phyloP scores from a whole-genome alignment of 2,329 filamentous ascomycete genomes.

The Hypoxylon sp. region DNA sequence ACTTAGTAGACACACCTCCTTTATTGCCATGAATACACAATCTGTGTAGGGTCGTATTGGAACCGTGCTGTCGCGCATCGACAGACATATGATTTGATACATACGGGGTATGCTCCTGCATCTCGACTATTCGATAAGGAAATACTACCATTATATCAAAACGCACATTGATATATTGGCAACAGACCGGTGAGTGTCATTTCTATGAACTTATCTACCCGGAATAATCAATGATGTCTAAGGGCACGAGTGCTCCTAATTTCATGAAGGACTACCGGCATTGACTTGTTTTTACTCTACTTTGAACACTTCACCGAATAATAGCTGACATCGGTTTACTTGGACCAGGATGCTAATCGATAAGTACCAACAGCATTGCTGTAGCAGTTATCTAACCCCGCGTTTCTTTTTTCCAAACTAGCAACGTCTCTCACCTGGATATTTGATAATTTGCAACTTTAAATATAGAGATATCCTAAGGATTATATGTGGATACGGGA shows the following conservation, averaged over 20 bases:
- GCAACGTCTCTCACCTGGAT: background rate
- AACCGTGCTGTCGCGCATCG: background rate
- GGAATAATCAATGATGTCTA: too few relatives aligned
- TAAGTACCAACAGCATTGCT: background rate
- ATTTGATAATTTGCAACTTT: background rate
- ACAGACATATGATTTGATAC: too few relatives aligned
- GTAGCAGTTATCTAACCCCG: slow-evolving; percentile 3
- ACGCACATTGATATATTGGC: background rate
- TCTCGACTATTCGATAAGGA: background rate
- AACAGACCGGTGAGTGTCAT: background rate
- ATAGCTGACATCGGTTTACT: too few relatives aligned
- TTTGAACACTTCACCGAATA: too few relatives aligned
- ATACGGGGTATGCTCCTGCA: too few relatives aligned
- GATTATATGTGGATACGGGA: background rate
- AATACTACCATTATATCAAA: background rate
- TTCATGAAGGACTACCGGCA: too few relatives aligned
- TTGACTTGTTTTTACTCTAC: too few relatives aligned
- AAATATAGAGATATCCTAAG: background rate
- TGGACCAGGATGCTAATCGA: too few relatives aligned
- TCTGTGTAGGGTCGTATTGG: background rate
- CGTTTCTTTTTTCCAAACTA: background rate
- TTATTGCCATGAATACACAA: slow-evolving; percentile 1
- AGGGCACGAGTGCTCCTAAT: too few relatives aligned
- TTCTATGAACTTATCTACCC: too few relatives aligned
- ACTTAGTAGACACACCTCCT: slow-evolving; percentile 9